Evolutionary conservation across 2,329 filamentous ascomycete genomes (phyloP), one percentile per base, ranked within the genome.

Genomic region (Apiospora sp.): DNA sequence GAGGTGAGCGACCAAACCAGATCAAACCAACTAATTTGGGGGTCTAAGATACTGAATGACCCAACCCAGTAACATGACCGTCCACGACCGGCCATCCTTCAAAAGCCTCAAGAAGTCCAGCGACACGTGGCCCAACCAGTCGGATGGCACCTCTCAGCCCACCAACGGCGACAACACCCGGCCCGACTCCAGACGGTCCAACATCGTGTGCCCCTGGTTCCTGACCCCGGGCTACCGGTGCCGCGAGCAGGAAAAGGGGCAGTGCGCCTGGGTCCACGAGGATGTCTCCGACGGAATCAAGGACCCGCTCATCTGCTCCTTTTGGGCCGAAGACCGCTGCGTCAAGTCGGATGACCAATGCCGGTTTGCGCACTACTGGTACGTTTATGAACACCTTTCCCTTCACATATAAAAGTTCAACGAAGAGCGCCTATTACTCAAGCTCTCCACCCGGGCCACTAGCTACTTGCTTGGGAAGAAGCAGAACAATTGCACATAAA

Each of bases 201-300:
- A 73, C 48, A 70, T 75, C 16, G 71, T 76, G 49, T 78, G 77
- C n/a, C 77, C 76, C 4, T 78, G 76, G 76, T 78, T 73, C 73
- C 71, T 70, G 0, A 77, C 74, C 0, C n/a, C 68, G 0, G 75
- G 76, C 1, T 77, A 72, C 27, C 2, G 49, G 3, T 78, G 75
- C 46, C 71, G 73, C 12, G 74, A 77, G 7, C 24, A 72, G 5
- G 71, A 72, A 6, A 54, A 71, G 3, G 75, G 75, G 2, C 54
- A 22, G 8, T 78, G 75, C 34, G 41, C 70, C 1, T 74, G 74
- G 61, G 12, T 61, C 8, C 77, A 78, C 37, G 73, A 75, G n/a
- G 43, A 76, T 14, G 51, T 72, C 19, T 48, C 71, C 3, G 73
- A 68, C 19, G 76, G 68, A n/a, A 8, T 75, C 10, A 73, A 71